These are phyloP conservation scores for Citrus australasica DNA, from an alignment of 345 rosid species.

Conservation along the genomic window DNA sequence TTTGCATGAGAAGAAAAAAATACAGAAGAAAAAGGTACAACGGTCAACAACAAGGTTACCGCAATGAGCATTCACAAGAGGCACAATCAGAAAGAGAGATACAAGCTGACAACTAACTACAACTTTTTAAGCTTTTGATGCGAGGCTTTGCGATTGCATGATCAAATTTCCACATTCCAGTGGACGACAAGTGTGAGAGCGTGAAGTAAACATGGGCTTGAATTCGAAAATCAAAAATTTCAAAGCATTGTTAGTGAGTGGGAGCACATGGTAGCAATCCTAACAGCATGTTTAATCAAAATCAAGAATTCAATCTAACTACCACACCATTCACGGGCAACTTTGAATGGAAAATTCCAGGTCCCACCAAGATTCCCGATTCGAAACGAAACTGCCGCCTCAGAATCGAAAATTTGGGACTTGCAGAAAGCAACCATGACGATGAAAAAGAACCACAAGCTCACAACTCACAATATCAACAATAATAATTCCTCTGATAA, in stretches of 20 bases:
- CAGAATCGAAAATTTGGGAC: not conserved
- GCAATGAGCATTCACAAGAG: not conserved
- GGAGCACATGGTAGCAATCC: slow-evolving; percentile 32
- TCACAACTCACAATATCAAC: not conserved
- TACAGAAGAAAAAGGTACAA: not conserved
- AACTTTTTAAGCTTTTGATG: slow-evolving; percentile 6
- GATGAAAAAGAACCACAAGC: not conserved
- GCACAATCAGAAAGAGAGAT: not conserved
- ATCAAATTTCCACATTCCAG: slow-evolving; percentile 8
- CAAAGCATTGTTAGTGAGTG: slow-evolving; percentile 4
- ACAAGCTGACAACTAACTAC: not conserved
- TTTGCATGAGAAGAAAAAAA: not conserved
- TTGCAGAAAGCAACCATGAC: not conserved
- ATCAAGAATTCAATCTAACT: slow-evolving; percentile 11
- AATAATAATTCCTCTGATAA: not conserved
- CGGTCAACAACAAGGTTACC: not conserved
- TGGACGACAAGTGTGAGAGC: slow-evolving; percentile 4
- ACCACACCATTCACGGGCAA: slow-evolving; percentile 27
- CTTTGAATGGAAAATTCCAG: slow-evolving; percentile 3
- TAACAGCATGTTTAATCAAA: slow-evolving; percentile 9
- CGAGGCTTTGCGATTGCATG: not conserved
- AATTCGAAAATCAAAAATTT: slow-evolving; percentile 9
- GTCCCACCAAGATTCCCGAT: slow-evolving; percentile 25
- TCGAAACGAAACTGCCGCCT: slow-evolving; percentile 3
- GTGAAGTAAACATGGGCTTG: slow-evolving; percentile 16